Evolutionary conservation across 2,329 filamentous ascomycete genomes (phyloP).

Genomic region (Macroventuria anomochaeta): DNA sequence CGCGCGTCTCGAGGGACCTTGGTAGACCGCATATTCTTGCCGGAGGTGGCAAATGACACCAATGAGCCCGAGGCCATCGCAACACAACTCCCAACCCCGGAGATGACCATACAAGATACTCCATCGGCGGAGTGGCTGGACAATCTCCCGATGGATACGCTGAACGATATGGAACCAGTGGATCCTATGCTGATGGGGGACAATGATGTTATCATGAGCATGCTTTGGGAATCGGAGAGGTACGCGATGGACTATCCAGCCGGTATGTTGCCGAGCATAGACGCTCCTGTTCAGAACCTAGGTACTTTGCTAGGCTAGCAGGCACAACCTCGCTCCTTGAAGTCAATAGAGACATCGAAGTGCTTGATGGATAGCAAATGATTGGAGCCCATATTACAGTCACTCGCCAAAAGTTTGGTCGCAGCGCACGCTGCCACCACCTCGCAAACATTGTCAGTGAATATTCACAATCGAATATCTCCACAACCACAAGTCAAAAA

Average conservation of each 20-base stretch:
- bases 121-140: constrained; percentile 16
- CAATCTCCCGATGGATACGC: constrained; percentile 8
- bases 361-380: no score
- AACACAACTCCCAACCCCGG: constrained; percentile 24
- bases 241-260: constrained; percentile 19
- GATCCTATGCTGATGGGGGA: constrained; percentile 19
- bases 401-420: no score
- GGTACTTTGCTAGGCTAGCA: not conserved
- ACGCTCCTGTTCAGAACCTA: not conserved
- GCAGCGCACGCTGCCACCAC: no score
- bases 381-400: no score
- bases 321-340: not conserved
- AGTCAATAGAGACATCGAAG: no score
- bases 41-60: constrained; percentile 1
- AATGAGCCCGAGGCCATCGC: constrained; percentile 15
- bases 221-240: constrained; percentile 26
- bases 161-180: constrained; percentile 11
- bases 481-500: no score
- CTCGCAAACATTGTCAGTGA: no score
- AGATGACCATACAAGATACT: constrained; percentile 18
- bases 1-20: constrained; percentile 8
- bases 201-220: constrained; percentile 27
- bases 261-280: constrained; percentile 10
- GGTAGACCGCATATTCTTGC: constrained; percentile 22
- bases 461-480: no score